A percentile compares a stretch with the other conserved stretches of the same genome.
phyloP scores from a whole-genome alignment of 768 basidiomycete genomes.

The Mycena venus region DNA sequence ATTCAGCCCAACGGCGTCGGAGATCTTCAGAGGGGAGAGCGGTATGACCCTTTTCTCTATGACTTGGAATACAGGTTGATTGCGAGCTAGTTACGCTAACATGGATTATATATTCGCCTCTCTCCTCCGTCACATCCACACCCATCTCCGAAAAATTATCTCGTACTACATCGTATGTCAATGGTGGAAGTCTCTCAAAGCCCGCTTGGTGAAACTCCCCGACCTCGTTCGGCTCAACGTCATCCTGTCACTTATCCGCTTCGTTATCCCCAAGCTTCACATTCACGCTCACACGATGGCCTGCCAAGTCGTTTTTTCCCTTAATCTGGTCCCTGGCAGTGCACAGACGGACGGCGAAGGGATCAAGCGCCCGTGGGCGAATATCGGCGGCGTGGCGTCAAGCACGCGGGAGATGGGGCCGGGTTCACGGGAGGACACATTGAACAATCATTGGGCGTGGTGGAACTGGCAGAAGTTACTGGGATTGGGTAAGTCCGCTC shows the following conservation, averaged over 20 bases:
- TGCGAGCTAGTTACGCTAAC: slow-evolving; percentile 47
- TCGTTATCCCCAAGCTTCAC: slow-evolving; percentile 34
- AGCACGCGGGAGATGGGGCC: slow-evolving; percentile 52
- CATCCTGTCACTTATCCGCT: neutral
- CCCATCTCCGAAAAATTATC: slow-evolving; percentile 16
- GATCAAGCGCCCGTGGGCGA: slow-evolving; percentile 16
- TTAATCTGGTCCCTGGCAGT: slow-evolving; percentile 33
- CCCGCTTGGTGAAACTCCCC: slow-evolving; percentile 28
- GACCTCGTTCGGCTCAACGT: slow-evolving; percentile 17
- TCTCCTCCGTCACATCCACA: neutral
- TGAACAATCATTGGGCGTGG: slow-evolving; percentile 44
- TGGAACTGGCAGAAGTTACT: slow-evolving; percentile 45
- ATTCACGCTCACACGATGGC: slow-evolving; percentile 35
- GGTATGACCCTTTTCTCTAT: slow-evolving; percentile 30
- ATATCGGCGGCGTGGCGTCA: slow-evolving; percentile 4
- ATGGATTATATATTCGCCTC: slow-evolving; percentile 45
- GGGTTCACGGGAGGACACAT: slow-evolving; percentile 39
- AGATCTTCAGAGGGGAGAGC: slow-evolving; percentile 46
- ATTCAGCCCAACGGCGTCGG: slow-evolving; percentile 38
- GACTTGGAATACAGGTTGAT: neutral
- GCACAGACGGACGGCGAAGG: slow-evolving; percentile 19
- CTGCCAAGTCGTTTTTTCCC: slow-evolving; percentile 41
- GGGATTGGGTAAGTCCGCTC: slow-evolving; percentile 34
- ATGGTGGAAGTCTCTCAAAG: slow-evolving; percentile 40
- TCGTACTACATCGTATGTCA: slow-evolving; percentile 51